Evolutionary conservation across 2,329 filamentous ascomycete species (phyloP).

Genomic region (Pseudohalonectria lignicola): DNA sequence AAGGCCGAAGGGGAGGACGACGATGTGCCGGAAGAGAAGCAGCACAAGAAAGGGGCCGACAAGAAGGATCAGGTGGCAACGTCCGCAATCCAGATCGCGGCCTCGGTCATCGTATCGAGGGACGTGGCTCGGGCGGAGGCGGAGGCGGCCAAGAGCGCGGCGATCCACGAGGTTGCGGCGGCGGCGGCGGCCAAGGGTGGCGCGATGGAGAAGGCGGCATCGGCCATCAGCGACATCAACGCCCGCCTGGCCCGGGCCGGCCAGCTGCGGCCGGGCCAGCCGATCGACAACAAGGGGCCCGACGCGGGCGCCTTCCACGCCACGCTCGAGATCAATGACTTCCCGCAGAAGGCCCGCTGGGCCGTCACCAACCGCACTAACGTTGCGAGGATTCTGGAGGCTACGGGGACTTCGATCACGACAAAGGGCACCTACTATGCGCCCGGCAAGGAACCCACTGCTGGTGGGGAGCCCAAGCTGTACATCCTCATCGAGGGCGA

Average conservation of each 20-base stretch:
- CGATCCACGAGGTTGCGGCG: constrained; percentile 9
- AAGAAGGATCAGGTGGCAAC: constrained; percentile 57
- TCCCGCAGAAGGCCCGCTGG: constrained; percentile 97
- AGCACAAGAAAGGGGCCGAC: constrained; percentile 58
- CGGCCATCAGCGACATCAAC: constrained; percentile 87
- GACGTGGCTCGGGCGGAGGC: constrained; percentile 34
- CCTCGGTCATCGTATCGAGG: constrained; percentile 44
- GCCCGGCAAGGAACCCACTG: constrained; percentile 65
- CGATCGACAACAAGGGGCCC: constrained; percentile 96
- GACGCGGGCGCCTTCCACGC: constrained; percentile 96
- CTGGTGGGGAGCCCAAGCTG: constrained; percentile 76
- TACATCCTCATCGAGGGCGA: constrained; percentile 98
- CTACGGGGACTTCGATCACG: constrained; percentile 90
- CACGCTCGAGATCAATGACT: constrained; percentile 97
- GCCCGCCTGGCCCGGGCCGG: constrained; percentile 81
- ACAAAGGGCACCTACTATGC: constrained; percentile 91
- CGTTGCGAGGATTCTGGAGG: constrained; percentile 93
- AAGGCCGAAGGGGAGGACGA: constrained; percentile 77
- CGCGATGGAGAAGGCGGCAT: constrained; percentile 74
- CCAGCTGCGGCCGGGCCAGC: constrained; percentile 80
- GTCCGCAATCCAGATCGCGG: constrained; percentile 50
- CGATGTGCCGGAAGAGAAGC: constrained; percentile 50
- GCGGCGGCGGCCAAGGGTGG: constrained; percentile 25
- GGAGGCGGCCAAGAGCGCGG: constrained; percentile 18
- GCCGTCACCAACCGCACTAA: constrained; percentile 97